These are phyloP conservation scores for Pascua guehoae DNA, from an alignment of 1,284 basidiomycete species.

Conservation along the genomic window DNA sequence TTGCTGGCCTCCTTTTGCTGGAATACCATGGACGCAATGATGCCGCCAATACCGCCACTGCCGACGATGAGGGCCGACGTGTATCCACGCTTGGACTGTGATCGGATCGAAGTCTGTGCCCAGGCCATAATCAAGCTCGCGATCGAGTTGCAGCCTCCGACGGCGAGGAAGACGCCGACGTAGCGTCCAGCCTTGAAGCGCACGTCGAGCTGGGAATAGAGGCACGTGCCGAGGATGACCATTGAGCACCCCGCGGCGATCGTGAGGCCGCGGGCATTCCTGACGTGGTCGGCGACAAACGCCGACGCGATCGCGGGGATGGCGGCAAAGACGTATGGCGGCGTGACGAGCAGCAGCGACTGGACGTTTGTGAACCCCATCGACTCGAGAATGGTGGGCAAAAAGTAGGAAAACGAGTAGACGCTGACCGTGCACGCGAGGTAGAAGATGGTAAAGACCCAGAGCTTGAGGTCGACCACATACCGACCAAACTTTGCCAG, in stretches of 20 bases:
- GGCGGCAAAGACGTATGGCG: slow-evolving; percentile 46
- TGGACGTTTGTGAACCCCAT: slow-evolving; percentile 42
- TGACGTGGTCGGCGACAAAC: slow-evolving; percentile 40
- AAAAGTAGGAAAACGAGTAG: slow-evolving; percentile 41
- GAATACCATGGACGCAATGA: slow-evolving; percentile 23
- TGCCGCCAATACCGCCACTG: slow-evolving; percentile 51
- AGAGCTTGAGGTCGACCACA: slow-evolving; percentile 48
- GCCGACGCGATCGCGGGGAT: slow-evolving; percentile 44
- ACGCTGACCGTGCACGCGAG: slow-evolving; percentile 21
- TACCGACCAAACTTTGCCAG: slow-evolving; percentile 40
- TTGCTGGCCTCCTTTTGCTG: slow-evolving; percentile 16
- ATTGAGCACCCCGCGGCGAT: slow-evolving; percentile 4
- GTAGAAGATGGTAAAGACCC: slow-evolving; percentile 50
- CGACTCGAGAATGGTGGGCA: slow-evolving; percentile 45
- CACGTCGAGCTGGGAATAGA: slow-evolving; percentile 12
- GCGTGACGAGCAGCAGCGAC: slow-evolving; percentile 45
- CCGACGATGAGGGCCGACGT: slow-evolving; percentile 48
- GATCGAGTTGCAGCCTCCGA: slow-evolving; percentile 39
- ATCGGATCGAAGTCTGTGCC: slow-evolving; percentile 48
- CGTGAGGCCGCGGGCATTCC: slow-evolving; percentile 1
- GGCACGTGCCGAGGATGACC: slow-evolving; percentile 8
- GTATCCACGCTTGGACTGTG: slow-evolving; percentile 46
- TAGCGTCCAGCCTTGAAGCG: slow-evolving; percentile 34
- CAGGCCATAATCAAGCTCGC: slow-evolving; percentile 40
- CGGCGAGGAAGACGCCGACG: slow-evolving; percentile 49